Conservation (phyloP, 257 asterid genomes). For the Petunia axillaris region DNA sequence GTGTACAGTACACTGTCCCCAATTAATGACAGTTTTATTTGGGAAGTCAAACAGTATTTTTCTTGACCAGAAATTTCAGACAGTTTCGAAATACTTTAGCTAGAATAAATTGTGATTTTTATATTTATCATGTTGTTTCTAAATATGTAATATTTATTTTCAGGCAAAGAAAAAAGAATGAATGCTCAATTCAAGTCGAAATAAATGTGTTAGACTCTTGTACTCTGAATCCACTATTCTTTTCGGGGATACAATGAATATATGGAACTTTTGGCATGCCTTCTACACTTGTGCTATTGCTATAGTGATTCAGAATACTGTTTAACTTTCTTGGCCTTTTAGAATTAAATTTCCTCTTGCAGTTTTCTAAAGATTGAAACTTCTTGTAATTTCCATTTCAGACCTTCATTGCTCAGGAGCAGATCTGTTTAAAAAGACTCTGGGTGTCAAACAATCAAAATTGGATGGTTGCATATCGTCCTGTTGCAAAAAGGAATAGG, state of each 20-base stretch:
- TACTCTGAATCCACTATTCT: conserved; percentile 19
- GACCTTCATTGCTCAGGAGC: conserved; percentile 97
- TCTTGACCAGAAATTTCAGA: background rate
- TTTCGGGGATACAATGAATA: background rate
- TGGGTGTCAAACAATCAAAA: conserved; percentile 68
- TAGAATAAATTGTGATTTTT: background rate
- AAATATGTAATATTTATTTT: background rate
- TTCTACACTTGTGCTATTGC: conserved; percentile 20
- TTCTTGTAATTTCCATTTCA: conserved; percentile 39
- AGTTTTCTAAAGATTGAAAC: conserved; percentile 7
- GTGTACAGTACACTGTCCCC: background rate
- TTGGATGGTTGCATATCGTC: conserved; percentile 75
- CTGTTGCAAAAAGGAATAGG: conserved; percentile 54
- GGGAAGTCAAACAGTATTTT: background rate
- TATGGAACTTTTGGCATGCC: conserved; percentile 6
- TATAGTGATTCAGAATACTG: background rate
- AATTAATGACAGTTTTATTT: conserved; percentile 1
- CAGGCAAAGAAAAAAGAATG: conserved; percentile 2
- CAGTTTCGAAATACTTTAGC: background rate
- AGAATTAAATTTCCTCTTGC: background rate
- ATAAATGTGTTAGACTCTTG: background rate
- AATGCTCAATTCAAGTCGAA: background rate
- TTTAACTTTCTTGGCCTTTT: background rate
- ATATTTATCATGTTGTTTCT: background rate
- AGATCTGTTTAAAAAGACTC: conserved; percentile 69